Conservation (phyloP, 1,139 yeast genomes). For the Geotrichum cucujoidarum region DNA sequence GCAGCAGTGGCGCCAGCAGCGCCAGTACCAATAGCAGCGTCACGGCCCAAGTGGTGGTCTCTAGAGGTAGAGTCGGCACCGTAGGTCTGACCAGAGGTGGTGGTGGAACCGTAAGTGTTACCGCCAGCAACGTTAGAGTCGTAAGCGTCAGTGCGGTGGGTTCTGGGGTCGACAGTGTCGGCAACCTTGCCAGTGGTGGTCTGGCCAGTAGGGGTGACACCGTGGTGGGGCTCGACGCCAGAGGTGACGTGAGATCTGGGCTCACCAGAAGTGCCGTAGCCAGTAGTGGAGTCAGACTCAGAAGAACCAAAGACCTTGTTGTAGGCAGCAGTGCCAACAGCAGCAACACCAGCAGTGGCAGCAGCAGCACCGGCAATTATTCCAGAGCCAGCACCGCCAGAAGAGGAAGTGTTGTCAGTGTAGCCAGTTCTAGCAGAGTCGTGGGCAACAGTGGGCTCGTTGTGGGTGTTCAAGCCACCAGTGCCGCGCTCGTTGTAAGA, state of each 20-base stretch:
- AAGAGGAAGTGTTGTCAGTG: slow-evolving; percentile 11
- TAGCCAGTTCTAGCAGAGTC: neutral
- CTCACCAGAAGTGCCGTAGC: neutral
- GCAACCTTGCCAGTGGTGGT: neutral
- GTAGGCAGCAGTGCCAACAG: slow-evolving; percentile 13
- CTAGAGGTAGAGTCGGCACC: neutral
- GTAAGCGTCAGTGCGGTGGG: neutral
- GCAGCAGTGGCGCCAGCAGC: slow-evolving; percentile 14
- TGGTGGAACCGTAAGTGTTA: neutral
- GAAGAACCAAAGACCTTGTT: slow-evolving; percentile 7
- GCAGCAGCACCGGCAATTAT: slow-evolving; percentile 7
- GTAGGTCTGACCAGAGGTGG: neutral
- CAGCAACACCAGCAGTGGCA: slow-evolving; percentile 14
- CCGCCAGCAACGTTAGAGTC: slow-evolving; percentile 1
- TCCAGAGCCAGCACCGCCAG: slow-evolving; percentile 12
- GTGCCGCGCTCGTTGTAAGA: slow-evolving; percentile 1
- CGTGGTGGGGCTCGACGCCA: neutral
- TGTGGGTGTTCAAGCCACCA: neutral
- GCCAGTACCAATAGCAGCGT: slow-evolving; percentile 5
- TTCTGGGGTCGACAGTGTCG: too few relatives aligned
- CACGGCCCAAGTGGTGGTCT: slow-evolving; percentile 12
- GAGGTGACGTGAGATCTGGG: neutral
- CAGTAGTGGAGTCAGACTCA: neutral
- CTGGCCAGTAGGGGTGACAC: too few relatives aligned
- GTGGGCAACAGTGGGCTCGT: neutral